Conservation (phyloP, 2,329 filamentous ascomycete species). For the Penicillium sp. region DNA sequence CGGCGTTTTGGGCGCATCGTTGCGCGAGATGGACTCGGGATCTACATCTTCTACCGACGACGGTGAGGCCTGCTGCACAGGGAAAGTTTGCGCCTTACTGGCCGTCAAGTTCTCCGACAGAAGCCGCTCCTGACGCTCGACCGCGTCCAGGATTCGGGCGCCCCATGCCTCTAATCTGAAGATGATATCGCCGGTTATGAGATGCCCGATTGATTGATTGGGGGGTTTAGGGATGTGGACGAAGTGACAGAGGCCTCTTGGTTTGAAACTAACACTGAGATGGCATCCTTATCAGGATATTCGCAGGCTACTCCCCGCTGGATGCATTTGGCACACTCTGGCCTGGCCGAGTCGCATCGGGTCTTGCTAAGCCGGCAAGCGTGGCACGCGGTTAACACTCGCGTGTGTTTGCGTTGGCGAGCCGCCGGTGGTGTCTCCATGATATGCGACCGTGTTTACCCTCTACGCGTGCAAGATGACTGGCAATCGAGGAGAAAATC, state of each 20-base stretch:
- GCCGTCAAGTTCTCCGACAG: conserved; percentile 11
- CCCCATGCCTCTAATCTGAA: conserved; percentile 21
- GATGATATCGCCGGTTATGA: conserved; percentile 7
- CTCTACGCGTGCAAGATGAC: too few relatives aligned
- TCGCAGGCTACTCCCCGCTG: conserved; percentile 20
- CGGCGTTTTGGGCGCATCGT: conserved; percentile 21
- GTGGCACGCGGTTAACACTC: conserved; percentile 22
- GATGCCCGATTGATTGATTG: neutral
- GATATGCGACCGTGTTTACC: neutral
- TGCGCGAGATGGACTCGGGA: conserved; percentile 21
- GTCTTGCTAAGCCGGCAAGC: conserved; percentile 23
- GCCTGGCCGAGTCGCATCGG: conserved; percentile 21
- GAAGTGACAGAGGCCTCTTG: conserved; percentile 6
- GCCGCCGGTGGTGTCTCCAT: conserved; percentile 14
- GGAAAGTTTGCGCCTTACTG: conserved; percentile 2
- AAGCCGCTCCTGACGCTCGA: conserved; percentile 21
- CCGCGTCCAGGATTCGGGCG: conserved; percentile 18
- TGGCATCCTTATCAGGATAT: conserved; percentile 21
- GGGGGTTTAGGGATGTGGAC: too few relatives aligned
- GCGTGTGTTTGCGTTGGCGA: conserved; percentile 19
- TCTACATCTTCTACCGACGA: conserved; percentile 17
- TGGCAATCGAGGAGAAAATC: too few relatives aligned
- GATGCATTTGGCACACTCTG: conserved; percentile 21
- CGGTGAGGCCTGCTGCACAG: conserved; percentile 7
- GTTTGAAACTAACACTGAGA: conserved; percentile 18